Evolutionary conservation across 1,284 basidiomycete genomes (phyloP).

Genomic region (Sanghuangporus sanghuang): DNA sequence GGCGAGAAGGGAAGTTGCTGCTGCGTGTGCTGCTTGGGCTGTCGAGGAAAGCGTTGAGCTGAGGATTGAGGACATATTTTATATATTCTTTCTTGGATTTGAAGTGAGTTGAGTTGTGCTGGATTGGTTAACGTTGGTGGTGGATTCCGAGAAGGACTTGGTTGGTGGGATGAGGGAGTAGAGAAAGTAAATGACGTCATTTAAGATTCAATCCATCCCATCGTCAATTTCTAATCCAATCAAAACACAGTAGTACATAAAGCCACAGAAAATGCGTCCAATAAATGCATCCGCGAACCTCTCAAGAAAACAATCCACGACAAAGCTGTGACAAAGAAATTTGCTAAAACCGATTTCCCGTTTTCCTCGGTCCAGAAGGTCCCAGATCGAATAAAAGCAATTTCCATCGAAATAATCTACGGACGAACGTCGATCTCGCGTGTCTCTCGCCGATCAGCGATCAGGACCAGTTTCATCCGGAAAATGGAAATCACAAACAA

Average conservation of each 20-base stretch:
- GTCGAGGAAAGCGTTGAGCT: constrained; percentile 43
- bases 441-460: neutral
- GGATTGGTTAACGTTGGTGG: neutral
- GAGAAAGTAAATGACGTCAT: neutral
- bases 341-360: neutral
- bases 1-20: constrained; percentile 45
- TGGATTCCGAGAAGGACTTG: no score
- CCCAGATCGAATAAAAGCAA: neutral
- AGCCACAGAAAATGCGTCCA: neutral
- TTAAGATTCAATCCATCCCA: neutral
- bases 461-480: neutral
- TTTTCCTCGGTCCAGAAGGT: neutral
- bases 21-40: constrained; percentile 48
- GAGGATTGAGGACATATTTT: constrained; percentile 30
- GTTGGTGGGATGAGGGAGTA: no score
- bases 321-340: neutral
- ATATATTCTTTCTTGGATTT: neutral
- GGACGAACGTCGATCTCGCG: neutral
- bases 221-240: neutral
- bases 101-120: neutral
- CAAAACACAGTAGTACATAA: neutral
- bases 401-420: neutral
- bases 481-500: neutral
- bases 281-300: neutral
- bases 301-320: neutral